Evolutionary conservation across 805 yeast species (phyloP), one percentile per base, ranked within the genome.

Genomic region (Pichia paraexigua): DNA sequence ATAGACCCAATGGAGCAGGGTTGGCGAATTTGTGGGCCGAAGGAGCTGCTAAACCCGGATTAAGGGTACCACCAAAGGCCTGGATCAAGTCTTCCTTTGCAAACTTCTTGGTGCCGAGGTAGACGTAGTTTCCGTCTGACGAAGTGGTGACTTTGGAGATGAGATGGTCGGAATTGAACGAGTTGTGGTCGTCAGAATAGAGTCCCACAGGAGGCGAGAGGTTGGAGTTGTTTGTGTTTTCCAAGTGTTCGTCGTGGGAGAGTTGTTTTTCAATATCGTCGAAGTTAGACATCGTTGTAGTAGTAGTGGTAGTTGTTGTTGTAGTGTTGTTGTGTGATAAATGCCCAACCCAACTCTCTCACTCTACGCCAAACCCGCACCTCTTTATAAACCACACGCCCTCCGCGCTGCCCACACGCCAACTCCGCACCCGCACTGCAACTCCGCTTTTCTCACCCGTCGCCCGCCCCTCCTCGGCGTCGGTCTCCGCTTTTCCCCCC

Each of bases 31-130:
- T 74, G 59, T 83, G 82, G 10, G 70, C 63, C 17, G 92, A 76
- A 6, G 79, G 76, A n/a, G 77, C 74, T 28, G 78, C 66, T 51
- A 72, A 45, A 73, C 88, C 92, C 24, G 94, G 88, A 58, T 82
- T 82, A 63, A 86, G 70, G 20, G 85, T 75, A 82, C 96, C 96
- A 66, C 95, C 96, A 57, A 85, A 85, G 2, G 92, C 92, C 25
- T 67, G 67, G 48, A 72, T 68, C 51, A 85, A 71, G 47, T 85
- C 91, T 48, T 73, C 65, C 58, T 75, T 78, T 50, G 79, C 72
- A 55, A 84, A 88, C 65, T 78, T 82, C 55, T 84, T 82, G 60
- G 81, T 76, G 5, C 96, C 96, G 57, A 88, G 78, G 56, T 73
- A 79, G 51, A 88, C 73, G 63, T 79, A 82, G 45, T 84, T 85